Evolutionary conservation across 306 rosid species (phyloP).

Genomic region (Gillenia trifoliata): DNA sequence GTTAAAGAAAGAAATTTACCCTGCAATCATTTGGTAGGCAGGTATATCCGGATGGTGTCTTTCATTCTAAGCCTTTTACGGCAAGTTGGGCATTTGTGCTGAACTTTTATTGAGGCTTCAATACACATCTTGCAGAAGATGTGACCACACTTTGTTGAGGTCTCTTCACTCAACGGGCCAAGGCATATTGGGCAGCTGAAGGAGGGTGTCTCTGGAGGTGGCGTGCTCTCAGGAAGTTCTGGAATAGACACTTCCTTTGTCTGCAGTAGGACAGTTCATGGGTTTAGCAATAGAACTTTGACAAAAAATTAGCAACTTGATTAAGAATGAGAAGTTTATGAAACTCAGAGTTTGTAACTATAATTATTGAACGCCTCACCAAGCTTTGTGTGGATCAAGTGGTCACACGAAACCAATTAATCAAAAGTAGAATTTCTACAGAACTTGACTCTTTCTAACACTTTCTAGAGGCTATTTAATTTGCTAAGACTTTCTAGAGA

Average conservation of each 20-base stretch:
- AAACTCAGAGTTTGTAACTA: background rate
- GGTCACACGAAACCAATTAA: background rate
- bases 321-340: background rate
- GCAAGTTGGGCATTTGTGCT: slow-evolving; percentile 38
- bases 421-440: background rate
- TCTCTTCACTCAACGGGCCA: slow-evolving; percentile 36
- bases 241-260: slow-evolving; percentile 9
- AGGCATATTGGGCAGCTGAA: slow-evolving; percentile 44
- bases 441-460: background rate
- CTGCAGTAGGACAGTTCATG: slow-evolving; percentile 8
- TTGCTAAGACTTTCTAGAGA: no score
- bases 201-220: slow-evolving; percentile 17
- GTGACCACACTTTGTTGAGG: slow-evolving; percentile 50
- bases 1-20: slow-evolving; percentile 6
- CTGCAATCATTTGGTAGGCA: slow-evolving; percentile 19
- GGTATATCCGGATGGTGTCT: slow-evolving; percentile 34
- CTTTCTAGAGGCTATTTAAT: no score
- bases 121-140: slow-evolving; percentile 53
- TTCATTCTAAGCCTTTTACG: slow-evolving; percentile 29
- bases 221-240: background rate
- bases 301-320: background rate
- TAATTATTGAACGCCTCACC: background rate
- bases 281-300: slow-evolving; percentile 1
- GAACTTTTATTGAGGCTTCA: slow-evolving; percentile 34
- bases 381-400: background rate